These are phyloP conservation scores for Nasturtium officinale DNA, from an alignment of 345 rosid species.

Conservation along the genomic window DNA sequence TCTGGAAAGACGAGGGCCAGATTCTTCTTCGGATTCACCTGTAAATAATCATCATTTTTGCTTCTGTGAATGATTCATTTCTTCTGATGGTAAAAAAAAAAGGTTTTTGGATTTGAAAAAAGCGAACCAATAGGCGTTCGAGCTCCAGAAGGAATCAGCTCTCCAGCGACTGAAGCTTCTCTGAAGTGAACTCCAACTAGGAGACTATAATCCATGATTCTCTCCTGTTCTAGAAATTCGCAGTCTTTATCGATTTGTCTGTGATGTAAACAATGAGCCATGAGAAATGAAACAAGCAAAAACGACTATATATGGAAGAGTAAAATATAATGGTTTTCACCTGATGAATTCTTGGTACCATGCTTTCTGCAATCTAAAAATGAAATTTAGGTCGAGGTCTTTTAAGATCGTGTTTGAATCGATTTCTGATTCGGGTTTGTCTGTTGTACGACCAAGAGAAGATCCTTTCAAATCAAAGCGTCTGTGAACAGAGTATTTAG, in stretches of 20 bases:
- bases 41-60: constrained; percentile 1
- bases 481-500: constrained; percentile 76
- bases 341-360: constrained; percentile 78
- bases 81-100: neutral
- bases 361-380: constrained; percentile 74
- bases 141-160: constrained; percentile 69
- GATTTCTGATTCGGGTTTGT: constrained; percentile 75
- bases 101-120: constrained; percentile 1
- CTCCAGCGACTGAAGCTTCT: constrained; percentile 65
- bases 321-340: constrained; percentile 17
- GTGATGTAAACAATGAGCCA: constrained; percentile 27
- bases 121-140: constrained; percentile 47
- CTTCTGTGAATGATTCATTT: neutral
- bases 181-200: constrained; percentile 90
- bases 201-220: constrained; percentile 97
- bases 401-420: constrained; percentile 79
- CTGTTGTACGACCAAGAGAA: constrained; percentile 88
- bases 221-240: constrained; percentile 90
- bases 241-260: constrained; percentile 95
- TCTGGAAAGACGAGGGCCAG: constrained; percentile 45
- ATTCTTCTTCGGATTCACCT: constrained; percentile 45
- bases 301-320: neutral
- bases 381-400: constrained; percentile 84
- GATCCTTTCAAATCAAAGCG: constrained; percentile 96
- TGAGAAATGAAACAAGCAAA: constrained; percentile 13